Evolutionary conservation across 2,329 filamentous ascomycete species (phyloP), one percentile per base, ranked within the genome.

Genomic region (Botrytis fabae): DNA sequence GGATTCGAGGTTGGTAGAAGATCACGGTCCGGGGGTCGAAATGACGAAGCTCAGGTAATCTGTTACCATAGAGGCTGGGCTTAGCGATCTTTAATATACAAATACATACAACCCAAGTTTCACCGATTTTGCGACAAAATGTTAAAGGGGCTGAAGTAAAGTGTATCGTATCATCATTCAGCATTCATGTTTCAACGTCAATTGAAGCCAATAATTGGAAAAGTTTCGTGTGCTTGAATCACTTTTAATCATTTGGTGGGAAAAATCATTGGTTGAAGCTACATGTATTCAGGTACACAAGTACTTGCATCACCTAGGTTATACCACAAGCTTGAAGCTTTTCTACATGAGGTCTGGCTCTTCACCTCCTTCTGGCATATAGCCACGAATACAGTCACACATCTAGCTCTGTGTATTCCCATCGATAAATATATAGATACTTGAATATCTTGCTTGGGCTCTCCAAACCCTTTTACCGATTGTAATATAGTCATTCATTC

Each of bases 11-110:
- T 46, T 48, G 46, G 59, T 69, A 25, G 57, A 74, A 73, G 62
- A 69, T 70, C 64, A 64, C 63, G 48, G 54, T 32, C 70, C 61
- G 54, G 44, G 70, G 70, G 69, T 44, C 38, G 64, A 38, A 74
- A 76, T 76, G 75, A 75, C 73, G 75, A 75, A 70, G 75, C 74
- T 74, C 61, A 57, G 68, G 63, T 32, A 71, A 71, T 54, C 60
- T 66, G 46, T 44, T 66, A 57, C 51, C n/a, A 18, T 28, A 60
- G 69, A 73, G 63, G 63, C 62, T 54, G 73, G 73, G 64, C 70
- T 69, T 75, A 75, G 74, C 74, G 73, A 66, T 35, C 46, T 35
- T 38, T 59, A 54, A 59, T 66, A 28, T 57, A 57, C 51, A 57
- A 32, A 28, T 28, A 35, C 10, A 28, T 71, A 28, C 38, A 51